These are phyloP conservation scores for Saksenaea vasiformis DNA, from an alignment of 371 early-diverging fungal species.

Conservation along the genomic window DNA sequence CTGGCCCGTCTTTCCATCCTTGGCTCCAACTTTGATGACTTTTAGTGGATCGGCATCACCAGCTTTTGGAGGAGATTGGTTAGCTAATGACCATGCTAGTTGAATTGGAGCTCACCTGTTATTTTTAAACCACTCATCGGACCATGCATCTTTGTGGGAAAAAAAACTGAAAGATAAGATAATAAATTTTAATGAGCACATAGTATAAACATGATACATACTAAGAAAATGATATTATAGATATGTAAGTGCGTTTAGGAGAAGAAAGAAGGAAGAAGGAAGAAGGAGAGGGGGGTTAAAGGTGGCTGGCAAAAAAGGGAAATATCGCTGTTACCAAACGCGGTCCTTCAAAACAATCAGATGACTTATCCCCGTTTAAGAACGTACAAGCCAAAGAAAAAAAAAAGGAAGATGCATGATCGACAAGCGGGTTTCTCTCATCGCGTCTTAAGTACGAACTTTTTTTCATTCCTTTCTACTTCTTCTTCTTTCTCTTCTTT, in stretches of 20 bases:
- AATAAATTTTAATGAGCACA: neutral
- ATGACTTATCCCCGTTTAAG: neutral
- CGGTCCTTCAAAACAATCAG: neutral
- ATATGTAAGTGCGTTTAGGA: neutral
- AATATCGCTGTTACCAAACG: neutral
- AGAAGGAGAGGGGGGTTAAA: neutral
- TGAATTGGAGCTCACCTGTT: constrained; percentile 12
- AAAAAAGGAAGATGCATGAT: neutral
- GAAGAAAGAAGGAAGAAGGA: neutral
- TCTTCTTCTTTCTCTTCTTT: neutral
- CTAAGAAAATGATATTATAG: neutral
- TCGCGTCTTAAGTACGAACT: neutral
- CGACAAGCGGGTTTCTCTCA: neutral
- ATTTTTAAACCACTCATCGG: constrained; percentile 36
- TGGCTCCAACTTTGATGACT: constrained; percentile 61
- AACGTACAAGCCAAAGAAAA: neutral
- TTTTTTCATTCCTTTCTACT: neutral
- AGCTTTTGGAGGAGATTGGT: constrained; percentile 15
- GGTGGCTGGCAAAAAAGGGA: constrained; percentile 2
- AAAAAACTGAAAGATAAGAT: neutral
- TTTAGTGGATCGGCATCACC: constrained; percentile 56
- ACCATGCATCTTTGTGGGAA: constrained; percentile 21
- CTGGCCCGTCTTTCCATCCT: constrained; percentile 83
- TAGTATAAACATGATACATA: neutral
- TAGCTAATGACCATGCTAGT: neutral